Evolutionary conservation across 2,329 filamentous ascomycete genomes (phyloP).

Genomic region (Fusarium denticulatum): DNA sequence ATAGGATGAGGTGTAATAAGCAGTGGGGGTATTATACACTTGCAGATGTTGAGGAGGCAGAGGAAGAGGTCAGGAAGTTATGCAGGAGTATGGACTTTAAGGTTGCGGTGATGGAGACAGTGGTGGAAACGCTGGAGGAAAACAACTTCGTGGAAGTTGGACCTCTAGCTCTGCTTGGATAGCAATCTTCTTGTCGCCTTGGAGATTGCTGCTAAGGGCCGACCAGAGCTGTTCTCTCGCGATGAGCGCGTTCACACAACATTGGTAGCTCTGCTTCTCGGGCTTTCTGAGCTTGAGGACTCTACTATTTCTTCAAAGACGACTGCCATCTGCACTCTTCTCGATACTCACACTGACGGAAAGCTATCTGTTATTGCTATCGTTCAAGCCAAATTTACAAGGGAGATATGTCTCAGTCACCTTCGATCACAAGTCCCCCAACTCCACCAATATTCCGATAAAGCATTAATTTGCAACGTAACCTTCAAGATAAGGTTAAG

Average conservation of each 20-base stretch:
- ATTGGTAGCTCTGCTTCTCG: constrained; percentile 63
- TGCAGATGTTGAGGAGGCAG: neutral
- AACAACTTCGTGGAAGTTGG: neutral
- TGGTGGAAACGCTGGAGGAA: neutral
- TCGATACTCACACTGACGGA: constrained; percentile 57
- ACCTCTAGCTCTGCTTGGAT: neutral
- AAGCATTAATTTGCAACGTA: accelerated
- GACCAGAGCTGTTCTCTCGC: constrained; percentile 56
- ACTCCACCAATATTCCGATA: accelerated
- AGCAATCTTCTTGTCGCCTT: constrained; percentile 46
- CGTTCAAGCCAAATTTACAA: constrained; percentile 53
- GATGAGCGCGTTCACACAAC: constrained; percentile 59
- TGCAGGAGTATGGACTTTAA: neutral
- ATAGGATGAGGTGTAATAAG: neutral
- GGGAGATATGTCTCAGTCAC: neutral
- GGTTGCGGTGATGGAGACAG: neutral
- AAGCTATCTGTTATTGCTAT: constrained; percentile 60
- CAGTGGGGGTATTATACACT: neutral
- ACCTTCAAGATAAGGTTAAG: neutral
- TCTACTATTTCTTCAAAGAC: constrained; percentile 53
- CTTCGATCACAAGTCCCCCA: neutral
- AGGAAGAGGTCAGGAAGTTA: neutral
- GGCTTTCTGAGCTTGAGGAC: constrained; percentile 62
- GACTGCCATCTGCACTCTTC: constrained; percentile 53
- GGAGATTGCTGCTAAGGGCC: constrained; percentile 58